phyloP scores from a whole-genome alignment of 306 rosid species.

The Echinosophora koreensis region DNA sequence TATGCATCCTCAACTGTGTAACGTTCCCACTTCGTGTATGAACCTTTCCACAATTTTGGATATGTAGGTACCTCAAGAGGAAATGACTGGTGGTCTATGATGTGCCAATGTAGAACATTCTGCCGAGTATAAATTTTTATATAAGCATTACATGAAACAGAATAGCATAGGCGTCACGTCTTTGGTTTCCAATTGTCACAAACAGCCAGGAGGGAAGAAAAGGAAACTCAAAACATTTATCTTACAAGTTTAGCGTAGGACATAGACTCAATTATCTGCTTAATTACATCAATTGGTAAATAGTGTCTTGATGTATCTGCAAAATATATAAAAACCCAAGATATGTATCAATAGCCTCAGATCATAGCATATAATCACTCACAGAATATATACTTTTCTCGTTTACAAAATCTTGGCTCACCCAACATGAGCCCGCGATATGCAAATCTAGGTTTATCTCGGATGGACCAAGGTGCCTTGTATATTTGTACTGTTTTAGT shows the following conservation, averaged over 20 bases:
- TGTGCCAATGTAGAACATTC: conserved; percentile 99
- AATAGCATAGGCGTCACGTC: conserved; percentile 26
- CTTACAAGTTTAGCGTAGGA: conserved; percentile 95
- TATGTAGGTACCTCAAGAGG: conserved; percentile 92
- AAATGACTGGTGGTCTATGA: conserved; percentile 84
- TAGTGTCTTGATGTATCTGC: conserved; percentile 98
- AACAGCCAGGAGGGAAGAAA: conserved; percentile 21
- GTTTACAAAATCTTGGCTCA: conserved; percentile 50
- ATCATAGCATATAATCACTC: conserved; percentile 36
- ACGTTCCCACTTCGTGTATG: conserved; percentile 88
- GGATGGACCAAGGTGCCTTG: conserved; percentile 88
- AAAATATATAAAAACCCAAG: conserved; percentile 45
- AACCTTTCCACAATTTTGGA: conserved; percentile 92
- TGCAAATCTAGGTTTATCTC: conserved; percentile 84
- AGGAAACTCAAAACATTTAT: conserved; percentile 39
- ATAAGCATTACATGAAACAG: conserved; percentile 53
- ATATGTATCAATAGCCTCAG: conserved; percentile 45
- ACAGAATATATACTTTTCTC: conserved; percentile 16
- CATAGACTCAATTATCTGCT: conserved; percentile 91
- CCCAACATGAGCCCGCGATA: conserved; percentile 93
- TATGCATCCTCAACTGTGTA: conserved; percentile 91
- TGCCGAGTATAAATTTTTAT: conserved; percentile 57
- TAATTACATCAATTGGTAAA: conserved; percentile 80
- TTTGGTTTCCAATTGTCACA: conserved; percentile 39
- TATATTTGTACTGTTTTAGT: conserved; percentile 71